These are phyloP conservation scores for Blakeslea trispora DNA, from an alignment of 371 early-diverging fungal genomes.

Conservation along the genomic window DNA sequence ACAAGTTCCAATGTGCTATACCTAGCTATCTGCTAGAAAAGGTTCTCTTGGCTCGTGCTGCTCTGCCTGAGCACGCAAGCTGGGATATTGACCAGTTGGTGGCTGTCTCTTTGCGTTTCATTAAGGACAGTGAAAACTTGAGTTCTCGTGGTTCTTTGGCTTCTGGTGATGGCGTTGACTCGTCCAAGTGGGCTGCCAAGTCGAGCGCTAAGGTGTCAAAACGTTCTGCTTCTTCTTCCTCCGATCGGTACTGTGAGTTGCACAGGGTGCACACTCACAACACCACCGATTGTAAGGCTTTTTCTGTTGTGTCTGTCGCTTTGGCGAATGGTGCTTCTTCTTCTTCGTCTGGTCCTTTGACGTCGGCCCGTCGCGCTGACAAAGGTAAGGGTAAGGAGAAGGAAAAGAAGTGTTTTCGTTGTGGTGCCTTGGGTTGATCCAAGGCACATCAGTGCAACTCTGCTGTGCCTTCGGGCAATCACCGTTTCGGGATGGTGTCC, in stretches of 20 bases:
- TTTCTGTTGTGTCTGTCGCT: too few relatives aligned
- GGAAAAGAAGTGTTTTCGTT: neutral
- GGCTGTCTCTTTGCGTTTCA: neutral
- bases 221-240: too few relatives aligned
- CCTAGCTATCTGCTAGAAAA: neutral
- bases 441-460: neutral
- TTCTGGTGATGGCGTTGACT: too few relatives aligned
- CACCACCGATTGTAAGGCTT: neutral
- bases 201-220: too few relatives aligned
- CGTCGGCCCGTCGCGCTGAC: too few relatives aligned
- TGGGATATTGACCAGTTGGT: neutral
- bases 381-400: neutral
- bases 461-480: too few relatives aligned
- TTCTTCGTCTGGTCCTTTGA: too few relatives aligned
- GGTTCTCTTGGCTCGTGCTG: neutral
- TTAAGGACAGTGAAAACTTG: neutral
- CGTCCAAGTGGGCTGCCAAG: too few relatives aligned
- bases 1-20: neutral
- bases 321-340: neutral
- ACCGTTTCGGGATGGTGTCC: too few relatives aligned
- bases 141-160: neutral
- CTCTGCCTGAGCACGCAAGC: neutral
- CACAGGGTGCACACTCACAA: neutral
- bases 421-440: conserved; percentile 3
- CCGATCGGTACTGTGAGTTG: neutral